These are phyloP conservation scores for Ustilago trichophora DNA, from an alignment of 1,284 basidiomycete genomes.

Conservation along the genomic window DNA sequence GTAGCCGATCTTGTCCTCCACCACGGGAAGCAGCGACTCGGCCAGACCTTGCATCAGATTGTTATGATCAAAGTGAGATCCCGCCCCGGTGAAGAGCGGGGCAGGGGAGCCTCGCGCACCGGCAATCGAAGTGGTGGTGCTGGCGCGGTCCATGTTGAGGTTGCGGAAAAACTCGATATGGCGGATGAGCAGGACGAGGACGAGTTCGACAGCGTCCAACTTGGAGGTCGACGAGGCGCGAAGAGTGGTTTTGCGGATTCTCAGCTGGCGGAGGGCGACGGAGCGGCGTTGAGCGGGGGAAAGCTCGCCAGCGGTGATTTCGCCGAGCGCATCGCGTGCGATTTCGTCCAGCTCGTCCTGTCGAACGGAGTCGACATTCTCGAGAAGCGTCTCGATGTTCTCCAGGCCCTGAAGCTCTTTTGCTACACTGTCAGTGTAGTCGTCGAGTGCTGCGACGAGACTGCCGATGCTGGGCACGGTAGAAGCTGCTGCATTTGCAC, in stretches of 20 bases:
- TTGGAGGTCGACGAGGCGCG: slow-evolving; percentile 70
- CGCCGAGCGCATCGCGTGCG: slow-evolving; percentile 44
- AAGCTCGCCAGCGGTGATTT: slow-evolving; percentile 24
- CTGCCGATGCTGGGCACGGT: slow-evolving; percentile 79
- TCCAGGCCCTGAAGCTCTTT: slow-evolving; percentile 75
- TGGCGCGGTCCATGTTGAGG: slow-evolving; percentile 29
- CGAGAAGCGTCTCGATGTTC: slow-evolving; percentile 76
- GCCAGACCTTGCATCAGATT: slow-evolving; percentile 36
- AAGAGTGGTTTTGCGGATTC: slow-evolving; percentile 69
- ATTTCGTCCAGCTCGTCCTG: slow-evolving; percentile 77
- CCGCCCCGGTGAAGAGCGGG: neutral
- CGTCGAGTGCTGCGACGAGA: slow-evolving; percentile 74
- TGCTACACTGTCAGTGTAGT: slow-evolving; percentile 73
- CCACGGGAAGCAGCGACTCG: slow-evolving; percentile 40
- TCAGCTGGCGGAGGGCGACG: slow-evolving; percentile 74
- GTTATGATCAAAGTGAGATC: slow-evolving; percentile 15
- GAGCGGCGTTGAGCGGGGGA: slow-evolving; percentile 52
- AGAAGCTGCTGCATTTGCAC: slow-evolving; percentile 27
- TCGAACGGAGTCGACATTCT: slow-evolving; percentile 75
- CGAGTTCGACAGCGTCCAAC: slow-evolving; percentile 81
- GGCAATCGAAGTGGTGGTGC: neutral
- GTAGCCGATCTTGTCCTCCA: slow-evolving; percentile 52
- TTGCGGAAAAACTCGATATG: slow-evolving; percentile 74
- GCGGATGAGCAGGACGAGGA: slow-evolving; percentile 83
- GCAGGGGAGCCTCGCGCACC: slow-evolving; percentile 6